These are phyloP conservation scores for Fagopyrum esculentum DNA, from an alignment of 148 eudicot species.

Conservation along the genomic window DNA sequence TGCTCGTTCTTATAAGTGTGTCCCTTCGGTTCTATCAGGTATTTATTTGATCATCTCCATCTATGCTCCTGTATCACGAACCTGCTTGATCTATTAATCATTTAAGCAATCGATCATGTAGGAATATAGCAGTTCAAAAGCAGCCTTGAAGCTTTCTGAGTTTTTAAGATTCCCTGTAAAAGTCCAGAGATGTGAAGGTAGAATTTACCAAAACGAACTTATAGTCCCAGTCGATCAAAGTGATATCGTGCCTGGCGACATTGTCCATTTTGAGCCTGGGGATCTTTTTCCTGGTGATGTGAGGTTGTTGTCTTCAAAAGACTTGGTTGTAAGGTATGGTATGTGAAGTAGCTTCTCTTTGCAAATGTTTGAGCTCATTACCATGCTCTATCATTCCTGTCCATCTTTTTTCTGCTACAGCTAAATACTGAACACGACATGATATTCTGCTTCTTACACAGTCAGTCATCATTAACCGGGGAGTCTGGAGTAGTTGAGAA, in stretches of 20 bases:
- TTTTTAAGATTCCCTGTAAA: slow-evolving; percentile 38
- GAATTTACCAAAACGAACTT: slow-evolving; percentile 35
- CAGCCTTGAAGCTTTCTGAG: slow-evolving; percentile 47
- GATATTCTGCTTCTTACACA: slow-evolving; percentile 28
- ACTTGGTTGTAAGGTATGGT: slow-evolving; percentile 40
- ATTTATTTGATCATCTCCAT: slow-evolving; percentile 8
- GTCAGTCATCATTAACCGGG: slow-evolving; percentile 50
- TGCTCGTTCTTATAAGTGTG: slow-evolving; percentile 41
- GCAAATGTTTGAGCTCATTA: slow-evolving; percentile 1
- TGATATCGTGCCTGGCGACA: slow-evolving; percentile 44
- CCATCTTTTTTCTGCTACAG: slow-evolving; percentile 12
- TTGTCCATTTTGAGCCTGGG: slow-evolving; percentile 39
- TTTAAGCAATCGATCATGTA: slow-evolving; percentile 12
- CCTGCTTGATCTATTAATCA: neutral
- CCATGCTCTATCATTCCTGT: neutral
- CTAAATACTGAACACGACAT: slow-evolving; percentile 16
- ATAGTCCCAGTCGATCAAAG: slow-evolving; percentile 42
- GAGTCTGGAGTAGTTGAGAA: slow-evolving; percentile 45
- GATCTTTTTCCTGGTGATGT: slow-evolving; percentile 53
- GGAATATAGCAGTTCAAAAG: slow-evolving; percentile 48
- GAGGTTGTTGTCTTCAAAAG: slow-evolving; percentile 38
- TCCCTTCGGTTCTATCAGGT: slow-evolving; percentile 54
- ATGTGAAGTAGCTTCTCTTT: slow-evolving; percentile 7
- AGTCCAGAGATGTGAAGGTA: slow-evolving; percentile 50
- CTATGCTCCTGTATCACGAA: neutral